Percentiles rank a stretch among this genome's conserved stretches.
These are phyloP conservation scores for Chlorella sp. DNA, from an alignment of 139 green algal genomes.

Conservation along the genomic window DNA sequence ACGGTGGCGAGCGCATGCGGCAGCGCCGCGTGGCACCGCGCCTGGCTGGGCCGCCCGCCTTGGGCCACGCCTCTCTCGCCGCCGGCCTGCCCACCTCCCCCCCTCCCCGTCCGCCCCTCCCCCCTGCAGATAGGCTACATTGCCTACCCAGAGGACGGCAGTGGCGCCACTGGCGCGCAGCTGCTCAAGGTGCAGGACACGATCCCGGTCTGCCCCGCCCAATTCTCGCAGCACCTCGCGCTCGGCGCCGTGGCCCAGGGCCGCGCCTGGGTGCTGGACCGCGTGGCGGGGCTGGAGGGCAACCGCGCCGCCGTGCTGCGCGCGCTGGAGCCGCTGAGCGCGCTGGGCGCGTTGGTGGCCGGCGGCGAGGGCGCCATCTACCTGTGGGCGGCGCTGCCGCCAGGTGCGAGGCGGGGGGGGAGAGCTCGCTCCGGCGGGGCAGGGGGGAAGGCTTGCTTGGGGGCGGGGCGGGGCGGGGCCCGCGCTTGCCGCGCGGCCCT, in stretches of 20 bases:
- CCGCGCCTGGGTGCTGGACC: conserved; percentile 55
- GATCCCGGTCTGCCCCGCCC: conserved; percentile 85
- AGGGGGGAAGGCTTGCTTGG: background rate
- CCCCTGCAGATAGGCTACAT: too few relatives aligned
- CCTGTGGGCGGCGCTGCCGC: conserved; percentile 81
- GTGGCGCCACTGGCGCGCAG: conserved; percentile 37
- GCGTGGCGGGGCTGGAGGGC: conserved; percentile 36
- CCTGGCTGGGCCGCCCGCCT: too few relatives aligned
- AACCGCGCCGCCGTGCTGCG: conserved; percentile 64
- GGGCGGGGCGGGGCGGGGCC: too few relatives aligned
- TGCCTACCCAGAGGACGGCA: conserved; percentile 48
- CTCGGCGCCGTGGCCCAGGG: conserved; percentile 62
- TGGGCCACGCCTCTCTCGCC: too few relatives aligned
- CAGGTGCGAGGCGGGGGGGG: conserved; percentile 12
- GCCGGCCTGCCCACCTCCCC: too few relatives aligned
- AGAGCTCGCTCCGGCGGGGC: background rate
- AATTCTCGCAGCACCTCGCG: conserved; percentile 77
- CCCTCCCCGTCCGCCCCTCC: too few relatives aligned
- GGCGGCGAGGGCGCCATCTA: conserved; percentile 93
- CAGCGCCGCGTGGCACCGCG: too few relatives aligned
- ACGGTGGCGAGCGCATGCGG: too few relatives aligned
- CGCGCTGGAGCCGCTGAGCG: conserved; percentile 70
- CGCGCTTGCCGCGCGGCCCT: too few relatives aligned
- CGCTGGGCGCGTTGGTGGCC: conserved; percentile 42
- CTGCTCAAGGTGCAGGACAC: conserved; percentile 94